Conservation (phyloP, 495 filamentous ascomycete genomes). For the Podospora tetraspora region DNA sequence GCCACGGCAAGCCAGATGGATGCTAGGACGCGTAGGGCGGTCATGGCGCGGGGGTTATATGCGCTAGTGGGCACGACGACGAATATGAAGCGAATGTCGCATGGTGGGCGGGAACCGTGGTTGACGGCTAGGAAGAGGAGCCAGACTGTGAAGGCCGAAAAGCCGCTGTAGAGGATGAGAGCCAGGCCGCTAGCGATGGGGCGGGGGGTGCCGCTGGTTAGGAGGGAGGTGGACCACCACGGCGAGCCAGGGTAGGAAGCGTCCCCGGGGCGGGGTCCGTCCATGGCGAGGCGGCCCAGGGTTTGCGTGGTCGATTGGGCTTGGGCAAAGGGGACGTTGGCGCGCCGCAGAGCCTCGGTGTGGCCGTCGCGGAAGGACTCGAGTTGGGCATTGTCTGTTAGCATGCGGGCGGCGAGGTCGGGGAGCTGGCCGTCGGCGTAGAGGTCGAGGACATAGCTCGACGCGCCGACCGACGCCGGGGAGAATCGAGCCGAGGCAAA, state of each 20-base stretch:
- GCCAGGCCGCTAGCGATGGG: slow-evolving; percentile 4
- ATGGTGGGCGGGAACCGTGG: slow-evolving; percentile 1
- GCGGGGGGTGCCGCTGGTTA: neutral
- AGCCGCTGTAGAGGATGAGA: slow-evolving; percentile 12
- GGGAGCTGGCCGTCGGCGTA: slow-evolving; percentile 9
- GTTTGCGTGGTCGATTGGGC: slow-evolving; percentile 10
- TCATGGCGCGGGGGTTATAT: slow-evolving; percentile 13
- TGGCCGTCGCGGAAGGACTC: slow-evolving; percentile 15
- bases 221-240: neutral
- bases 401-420: slow-evolving; percentile 9
- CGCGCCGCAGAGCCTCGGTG: slow-evolving; percentile 13
- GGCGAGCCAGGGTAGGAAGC: neutral
- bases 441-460: slow-evolving; percentile 2
- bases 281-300: slow-evolving; percentile 12
- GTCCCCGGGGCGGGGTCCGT: neutral
- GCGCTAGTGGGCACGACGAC: slow-evolving; percentile 14
- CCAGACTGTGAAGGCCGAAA: slow-evolving; percentile 14
- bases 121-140: slow-evolving; percentile 14
- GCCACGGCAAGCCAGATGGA: slow-evolving; percentile 12
- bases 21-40: slow-evolving; percentile 7
- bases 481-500: slow-evolving; percentile 8
- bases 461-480: slow-evolving; percentile 1
- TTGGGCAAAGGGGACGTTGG: slow-evolving; percentile 15
- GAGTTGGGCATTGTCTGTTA: slow-evolving; percentile 12
- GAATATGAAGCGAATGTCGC: slow-evolving; percentile 13